phyloP scores from a whole-genome alignment of 164 flowering plant species.

The Tetrastigma voinierianum region DNA sequence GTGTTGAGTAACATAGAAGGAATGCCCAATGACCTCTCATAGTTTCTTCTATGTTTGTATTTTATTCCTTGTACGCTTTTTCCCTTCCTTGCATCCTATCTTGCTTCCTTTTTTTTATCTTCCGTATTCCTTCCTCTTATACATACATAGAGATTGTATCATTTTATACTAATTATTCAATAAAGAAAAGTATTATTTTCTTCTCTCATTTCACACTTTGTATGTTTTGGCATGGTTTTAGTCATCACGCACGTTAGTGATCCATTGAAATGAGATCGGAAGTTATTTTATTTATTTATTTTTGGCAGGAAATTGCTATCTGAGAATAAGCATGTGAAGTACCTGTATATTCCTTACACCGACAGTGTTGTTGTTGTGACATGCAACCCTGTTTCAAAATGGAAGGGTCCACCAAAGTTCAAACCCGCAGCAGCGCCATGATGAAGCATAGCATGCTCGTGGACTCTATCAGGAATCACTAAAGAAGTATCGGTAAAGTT shows the following conservation, averaged over 20 bases:
- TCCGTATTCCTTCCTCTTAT: too few relatives aligned
- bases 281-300: background rate
- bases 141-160: too few relatives aligned
- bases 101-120: too few relatives aligned
- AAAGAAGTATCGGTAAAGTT: slow-evolving; percentile 59
- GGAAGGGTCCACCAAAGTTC: slow-evolving; percentile 83
- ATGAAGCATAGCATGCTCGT: slow-evolving; percentile 90
- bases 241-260: background rate
- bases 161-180: too few relatives aligned
- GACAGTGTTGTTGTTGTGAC: slow-evolving; percentile 89
- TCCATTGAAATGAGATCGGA: background rate
- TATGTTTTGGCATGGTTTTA: background rate
- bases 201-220: too few relatives aligned
- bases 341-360: slow-evolving; percentile 90
- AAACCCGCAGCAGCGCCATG: slow-evolving; percentile 71
- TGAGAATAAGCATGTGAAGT: slow-evolving; percentile 95
- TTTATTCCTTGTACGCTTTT: too few relatives aligned
- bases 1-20: too few relatives aligned
- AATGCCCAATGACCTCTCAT: too few relatives aligned
- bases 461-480: slow-evolving; percentile 71
- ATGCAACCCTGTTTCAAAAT: slow-evolving; percentile 86
- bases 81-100: too few relatives aligned
- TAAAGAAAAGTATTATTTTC: too few relatives aligned
- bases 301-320: slow-evolving; percentile 76
- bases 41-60: too few relatives aligned